Base-by-base conservation (phyloP, 2,329 filamentous ascomycete genomes). In the Dendrostoma leiphaemia region DNA sequence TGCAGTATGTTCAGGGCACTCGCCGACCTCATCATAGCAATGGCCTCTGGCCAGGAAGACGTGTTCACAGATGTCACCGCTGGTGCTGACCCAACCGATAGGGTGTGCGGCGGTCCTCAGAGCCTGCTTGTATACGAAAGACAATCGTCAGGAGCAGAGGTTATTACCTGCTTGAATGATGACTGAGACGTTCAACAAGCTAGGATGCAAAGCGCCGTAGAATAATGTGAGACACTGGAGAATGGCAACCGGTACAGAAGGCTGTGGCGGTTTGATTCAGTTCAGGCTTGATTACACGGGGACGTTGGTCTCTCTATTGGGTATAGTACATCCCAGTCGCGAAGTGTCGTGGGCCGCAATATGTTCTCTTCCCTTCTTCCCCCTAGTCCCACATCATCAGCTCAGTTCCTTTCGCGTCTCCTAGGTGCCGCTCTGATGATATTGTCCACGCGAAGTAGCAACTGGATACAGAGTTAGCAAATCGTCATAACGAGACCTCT, bases 401-500 rank as follows among this genome's bases (percentile, higher is more conserved):
- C 26, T 76, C 75, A 90, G 80, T 88, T 86, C 64, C 89, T 83
- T 71, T 93, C 89, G 59, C 91, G 81, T 74, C 83, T 85, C 69
- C 94, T 81, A 50, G 94, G 94, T 49, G 94, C 94, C 48, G 91
- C 90, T 59, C 93, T 87, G 70, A 99, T 97, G 71, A 99, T 99
- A 73, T 97, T 94, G 76, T 99, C 94, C 49, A 99, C 94, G 69
- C 94, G 84, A 61, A 99, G 79, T 60, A 99, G 82, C 61, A 97
- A 79, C 89, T 93, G 63, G n/a, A 31, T 6, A 13, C 12, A 24
- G 4, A 3, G 43, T 55, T 13, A 32, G 43, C 37, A 34, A 51
- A 63, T 48, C 61, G 61, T 31, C 17, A 40, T 26, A 21, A 62
- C 69, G 62, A 70, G 65, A 21, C 48, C 19, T 23, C 19, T 2